Evolutionary conservation across 148 eudicot species (phyloP).

Genomic region (Silene latifolia): DNA sequence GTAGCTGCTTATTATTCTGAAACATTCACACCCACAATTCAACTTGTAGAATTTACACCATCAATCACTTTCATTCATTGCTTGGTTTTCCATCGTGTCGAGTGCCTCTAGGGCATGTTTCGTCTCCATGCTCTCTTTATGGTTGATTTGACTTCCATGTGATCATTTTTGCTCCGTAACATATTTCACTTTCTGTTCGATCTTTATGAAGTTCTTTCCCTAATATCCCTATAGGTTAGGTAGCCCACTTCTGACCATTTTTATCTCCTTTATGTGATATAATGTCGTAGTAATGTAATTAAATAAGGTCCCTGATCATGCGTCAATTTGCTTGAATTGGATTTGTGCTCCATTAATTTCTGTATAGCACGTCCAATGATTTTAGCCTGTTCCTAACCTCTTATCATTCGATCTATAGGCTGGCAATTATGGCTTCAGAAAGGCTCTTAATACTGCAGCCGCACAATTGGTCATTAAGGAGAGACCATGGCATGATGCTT

Average conservation of each 20-base stretch:
- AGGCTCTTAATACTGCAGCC: constrained; percentile 81
- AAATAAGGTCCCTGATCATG: background rate
- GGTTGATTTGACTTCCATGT: no score
- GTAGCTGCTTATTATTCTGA: background rate
- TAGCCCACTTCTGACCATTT: background rate
- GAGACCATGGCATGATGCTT: constrained; percentile 94
- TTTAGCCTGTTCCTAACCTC: background rate
- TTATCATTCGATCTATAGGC: constrained; percentile 35
- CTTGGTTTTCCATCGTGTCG: background rate
- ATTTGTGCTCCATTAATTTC: background rate
- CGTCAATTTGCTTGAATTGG: background rate
- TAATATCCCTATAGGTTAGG: no score
- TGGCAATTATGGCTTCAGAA: constrained; percentile 94
- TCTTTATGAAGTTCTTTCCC: no score
- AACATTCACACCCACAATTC: background rate
- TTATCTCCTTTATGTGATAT: background rate
- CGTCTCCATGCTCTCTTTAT: no score
- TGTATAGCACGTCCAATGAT: background rate
- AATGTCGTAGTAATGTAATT: background rate
- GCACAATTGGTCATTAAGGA: constrained; percentile 83
- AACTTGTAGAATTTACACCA: background rate
- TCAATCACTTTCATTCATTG: background rate
- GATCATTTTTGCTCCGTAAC: no score
- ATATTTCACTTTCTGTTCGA: no score
- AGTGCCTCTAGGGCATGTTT: background rate